phyloP scores from a whole-genome alignment of 2,329 filamentous ascomycete genomes.

The Phoma herbarum region DNA sequence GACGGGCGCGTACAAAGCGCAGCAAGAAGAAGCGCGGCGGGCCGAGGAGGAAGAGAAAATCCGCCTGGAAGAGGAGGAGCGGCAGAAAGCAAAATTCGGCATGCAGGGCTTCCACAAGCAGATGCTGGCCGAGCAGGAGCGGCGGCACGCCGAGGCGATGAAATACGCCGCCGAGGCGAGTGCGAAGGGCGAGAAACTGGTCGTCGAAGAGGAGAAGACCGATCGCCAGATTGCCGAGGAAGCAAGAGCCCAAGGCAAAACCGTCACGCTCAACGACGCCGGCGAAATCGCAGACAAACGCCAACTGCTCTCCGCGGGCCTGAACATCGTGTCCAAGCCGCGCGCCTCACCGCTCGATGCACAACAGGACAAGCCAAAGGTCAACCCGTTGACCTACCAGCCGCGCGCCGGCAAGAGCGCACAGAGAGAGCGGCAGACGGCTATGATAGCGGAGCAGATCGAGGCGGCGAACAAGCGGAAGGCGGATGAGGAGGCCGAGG shows the following conservation, averaged over 20 bases:
- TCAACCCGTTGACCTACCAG: constrained; percentile 33
- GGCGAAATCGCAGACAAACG: constrained; percentile 85
- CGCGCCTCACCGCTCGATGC: constrained; percentile 31
- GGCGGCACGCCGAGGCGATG: constrained; percentile 73
- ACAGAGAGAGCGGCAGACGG: constrained; percentile 77
- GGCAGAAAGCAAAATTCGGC: constrained; percentile 71
- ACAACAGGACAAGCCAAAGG: constrained; percentile 18
- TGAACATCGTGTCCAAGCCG: constrained; percentile 75
- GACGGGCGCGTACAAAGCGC: constrained; percentile 81
- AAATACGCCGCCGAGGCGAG: constrained; percentile 66
- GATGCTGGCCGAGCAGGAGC: constrained; percentile 74
- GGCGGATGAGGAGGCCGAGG: constrained; percentile 72
- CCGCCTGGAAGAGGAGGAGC: constrained; percentile 71
- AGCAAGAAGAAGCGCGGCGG: constrained; percentile 77
- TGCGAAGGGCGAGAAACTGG: constrained; percentile 18
- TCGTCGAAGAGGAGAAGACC: constrained; percentile 57
- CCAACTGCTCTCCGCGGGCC: constrained; percentile 77
- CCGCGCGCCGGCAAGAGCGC: constrained; percentile 64
- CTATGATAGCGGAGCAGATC: constrained; percentile 81
- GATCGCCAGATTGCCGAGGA: constrained; percentile 73
- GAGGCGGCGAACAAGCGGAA: constrained; percentile 76
- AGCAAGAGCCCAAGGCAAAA: constrained; percentile 68
- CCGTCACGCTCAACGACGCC: constrained; percentile 80
- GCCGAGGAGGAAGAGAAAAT: constrained; percentile 76
- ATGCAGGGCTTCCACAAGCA: constrained; percentile 83